A percentile compares a stretch with the other conserved stretches of the same genome.
These are phyloP conservation scores for Kwoniella dendrophila DNA, from an alignment of 768 basidiomycete genomes.

Conservation along the genomic window DNA sequence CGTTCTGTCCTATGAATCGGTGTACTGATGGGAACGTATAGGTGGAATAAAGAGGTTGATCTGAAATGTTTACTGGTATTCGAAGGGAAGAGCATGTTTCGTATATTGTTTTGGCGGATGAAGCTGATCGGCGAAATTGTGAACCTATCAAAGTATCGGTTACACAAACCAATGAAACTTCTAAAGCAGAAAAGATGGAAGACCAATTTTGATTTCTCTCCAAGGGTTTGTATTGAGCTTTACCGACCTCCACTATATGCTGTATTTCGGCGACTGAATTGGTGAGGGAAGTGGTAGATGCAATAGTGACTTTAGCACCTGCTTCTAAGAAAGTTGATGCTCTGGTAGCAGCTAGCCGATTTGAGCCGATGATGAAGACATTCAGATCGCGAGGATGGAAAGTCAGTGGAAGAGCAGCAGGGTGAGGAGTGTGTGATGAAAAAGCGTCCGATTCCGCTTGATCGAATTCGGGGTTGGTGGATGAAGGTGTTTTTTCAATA, in stretches of 20 bases:
- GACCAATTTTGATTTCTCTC: constrained; percentile 56
- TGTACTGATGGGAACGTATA: constrained; percentile 85
- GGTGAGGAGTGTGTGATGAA: neutral
- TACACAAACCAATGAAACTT: constrained; percentile 68
- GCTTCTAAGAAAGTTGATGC: constrained; percentile 81
- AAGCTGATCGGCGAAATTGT: constrained; percentile 57
- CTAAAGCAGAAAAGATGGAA: constrained; percentile 31
- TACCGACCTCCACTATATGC: constrained; percentile 64
- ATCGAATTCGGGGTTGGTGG: constrained; percentile 4
- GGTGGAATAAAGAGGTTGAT: constrained; percentile 82
- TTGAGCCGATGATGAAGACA: constrained; percentile 74
- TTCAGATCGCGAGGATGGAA: constrained; percentile 51
- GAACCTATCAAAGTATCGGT: constrained; percentile 70
- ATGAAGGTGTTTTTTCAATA: too few relatives aligned
- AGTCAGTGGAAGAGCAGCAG: constrained; percentile 50
- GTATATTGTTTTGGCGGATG: constrained; percentile 67
- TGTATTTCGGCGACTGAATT: constrained; percentile 71
- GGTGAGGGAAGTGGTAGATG: constrained; percentile 59
- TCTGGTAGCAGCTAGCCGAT: constrained; percentile 79
- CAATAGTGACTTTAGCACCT: constrained; percentile 69
- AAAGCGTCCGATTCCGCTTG: neutral
- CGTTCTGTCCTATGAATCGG: constrained; percentile 66
- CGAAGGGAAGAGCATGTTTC: constrained; percentile 62
- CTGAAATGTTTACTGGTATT: constrained; percentile 82
- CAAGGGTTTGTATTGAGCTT: constrained; percentile 62